phyloP scores from a whole-genome alignment of 768 basidiomycete species.

The Daedaleopsis sinensis region DNA sequence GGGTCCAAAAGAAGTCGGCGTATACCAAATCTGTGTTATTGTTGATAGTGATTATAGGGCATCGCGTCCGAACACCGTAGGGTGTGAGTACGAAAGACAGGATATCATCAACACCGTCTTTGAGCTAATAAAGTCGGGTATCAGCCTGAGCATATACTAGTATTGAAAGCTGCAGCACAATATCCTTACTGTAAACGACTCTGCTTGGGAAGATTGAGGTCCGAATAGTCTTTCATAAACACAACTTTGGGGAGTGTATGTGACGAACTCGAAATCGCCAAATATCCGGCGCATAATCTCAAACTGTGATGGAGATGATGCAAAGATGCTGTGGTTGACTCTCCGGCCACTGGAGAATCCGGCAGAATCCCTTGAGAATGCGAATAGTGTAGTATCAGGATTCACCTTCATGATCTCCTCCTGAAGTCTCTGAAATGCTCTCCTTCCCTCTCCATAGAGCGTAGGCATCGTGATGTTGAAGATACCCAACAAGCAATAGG shows the following conservation, averaged over 20 bases:
- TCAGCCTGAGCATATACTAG: not conserved
- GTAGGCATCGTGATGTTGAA: slow-evolving; percentile 8
- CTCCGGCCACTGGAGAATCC: slow-evolving; percentile 1
- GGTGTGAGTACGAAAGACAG: not conserved
- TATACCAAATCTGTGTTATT: too few species aligned
- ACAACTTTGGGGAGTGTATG: too few species aligned
- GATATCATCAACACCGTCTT: not conserved
- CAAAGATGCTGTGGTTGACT: not conserved
- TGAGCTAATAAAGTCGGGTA: not conserved
- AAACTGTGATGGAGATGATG: too few species aligned
- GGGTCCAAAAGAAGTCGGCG: too few species aligned
- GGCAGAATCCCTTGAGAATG: too few species aligned
- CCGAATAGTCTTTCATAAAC: too few species aligned
- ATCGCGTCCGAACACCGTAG: not conserved
- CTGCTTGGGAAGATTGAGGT: too few species aligned
- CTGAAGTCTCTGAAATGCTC: slow-evolving; percentile 6
- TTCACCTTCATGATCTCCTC: slow-evolving; percentile 4
- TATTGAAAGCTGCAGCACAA: not conserved
- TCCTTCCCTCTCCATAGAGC: slow-evolving; percentile 3
- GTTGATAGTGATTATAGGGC: too few species aligned
- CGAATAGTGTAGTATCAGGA: slow-evolving; percentile 2
- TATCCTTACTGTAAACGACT: too few species aligned
- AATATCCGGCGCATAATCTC: too few species aligned
- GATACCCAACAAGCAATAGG: slow-evolving; percentile 12
- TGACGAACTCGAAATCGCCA: too few species aligned